Evolutionary conservation across 2,329 filamentous ascomycete genomes (phyloP).

Genomic region (Pseudomassariella vexata): DNA sequence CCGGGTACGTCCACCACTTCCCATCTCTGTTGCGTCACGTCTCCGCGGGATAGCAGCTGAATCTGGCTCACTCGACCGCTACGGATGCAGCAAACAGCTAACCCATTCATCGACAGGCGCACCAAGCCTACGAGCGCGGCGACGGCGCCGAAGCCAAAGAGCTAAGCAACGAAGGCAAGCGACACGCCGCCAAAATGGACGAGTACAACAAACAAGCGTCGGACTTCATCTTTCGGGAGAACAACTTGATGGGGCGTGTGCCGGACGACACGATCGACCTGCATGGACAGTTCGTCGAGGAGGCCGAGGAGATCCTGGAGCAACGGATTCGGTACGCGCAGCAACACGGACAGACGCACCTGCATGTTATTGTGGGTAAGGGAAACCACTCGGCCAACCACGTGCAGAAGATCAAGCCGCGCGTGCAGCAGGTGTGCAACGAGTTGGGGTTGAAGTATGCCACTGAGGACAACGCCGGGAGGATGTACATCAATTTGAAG

Average conservation of each 20-base stretch:
- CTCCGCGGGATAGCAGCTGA: too few relatives aligned
- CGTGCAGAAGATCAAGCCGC: conserved; percentile 92
- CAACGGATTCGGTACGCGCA: conserved; percentile 76
- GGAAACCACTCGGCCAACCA: conserved; percentile 80
- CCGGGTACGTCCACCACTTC: conserved; percentile 40
- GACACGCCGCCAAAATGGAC: conserved; percentile 78
- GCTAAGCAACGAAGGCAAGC: conserved; percentile 74
- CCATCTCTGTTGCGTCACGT: too few relatives aligned
- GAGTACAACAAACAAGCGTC: conserved; percentile 86
- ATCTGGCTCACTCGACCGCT: conserved; percentile 1
- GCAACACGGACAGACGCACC: conserved; percentile 66
- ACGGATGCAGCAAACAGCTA: not conserved
- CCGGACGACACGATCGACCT: conserved; percentile 82
- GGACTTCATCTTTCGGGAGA: conserved; percentile 92
- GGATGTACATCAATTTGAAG: conserved; percentile 82
- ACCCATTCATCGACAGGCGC: conserved; percentile 40
- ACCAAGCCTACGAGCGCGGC: conserved; percentile 75
- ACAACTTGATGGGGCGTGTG: conserved; percentile 75
- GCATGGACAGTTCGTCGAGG: conserved; percentile 90
- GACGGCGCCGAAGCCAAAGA: conserved; percentile 81
- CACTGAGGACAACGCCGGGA: conserved; percentile 81
- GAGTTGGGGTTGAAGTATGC: conserved; percentile 77
- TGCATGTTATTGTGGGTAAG: conserved; percentile 95
- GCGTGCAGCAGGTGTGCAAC: conserved; percentile 79
- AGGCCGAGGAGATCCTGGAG: conserved; percentile 87